Evolutionary conservation across 2,329 filamentous ascomycete species (phyloP).

Genomic region (Trichothecium roseum): DNA sequence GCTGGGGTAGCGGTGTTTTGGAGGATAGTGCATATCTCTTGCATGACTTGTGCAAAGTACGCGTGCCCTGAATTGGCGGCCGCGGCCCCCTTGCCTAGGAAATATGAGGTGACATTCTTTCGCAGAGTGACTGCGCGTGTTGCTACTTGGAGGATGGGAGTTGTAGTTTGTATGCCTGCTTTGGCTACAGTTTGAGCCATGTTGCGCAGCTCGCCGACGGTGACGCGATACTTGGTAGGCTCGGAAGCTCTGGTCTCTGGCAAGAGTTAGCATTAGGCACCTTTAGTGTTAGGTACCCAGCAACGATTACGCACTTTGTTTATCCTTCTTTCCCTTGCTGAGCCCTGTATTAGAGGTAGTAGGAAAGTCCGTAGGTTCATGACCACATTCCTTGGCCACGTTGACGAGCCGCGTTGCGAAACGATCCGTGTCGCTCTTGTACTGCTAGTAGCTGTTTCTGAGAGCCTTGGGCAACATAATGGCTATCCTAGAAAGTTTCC

Average conservation of each 20-base stretch:
- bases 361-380: slow-evolving; percentile 7
- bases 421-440: slow-evolving; percentile 16
- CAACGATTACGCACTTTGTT: too few species aligned
- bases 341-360: slow-evolving; percentile 4
- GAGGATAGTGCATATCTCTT: too few species aligned
- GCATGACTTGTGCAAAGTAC: too few species aligned
- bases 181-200: too few species aligned
- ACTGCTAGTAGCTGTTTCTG: slow-evolving; percentile 14
- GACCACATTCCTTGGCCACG: slow-evolving; percentile 14
- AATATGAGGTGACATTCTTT: slow-evolving; percentile 16
- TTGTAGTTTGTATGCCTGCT: too few species aligned
- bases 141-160: slow-evolving; percentile 1
- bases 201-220: too few species aligned
- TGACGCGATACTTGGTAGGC: too few species aligned
- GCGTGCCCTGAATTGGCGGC: slow-evolving; percentile 12
- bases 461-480: slow-evolving; percentile 14
- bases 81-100: slow-evolving; percentile 13
- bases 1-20: too few species aligned
- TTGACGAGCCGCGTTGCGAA: slow-evolving; percentile 18
- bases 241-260: too few species aligned
- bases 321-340: too few species aligned
- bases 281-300: too few species aligned
- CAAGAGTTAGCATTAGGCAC: slow-evolving; percentile 9
- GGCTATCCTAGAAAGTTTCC: too few species aligned
- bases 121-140: slow-evolving; percentile 10